Conservation (phyloP, 2,329 filamentous ascomycete species). For the Trichoderma breve region DNA sequence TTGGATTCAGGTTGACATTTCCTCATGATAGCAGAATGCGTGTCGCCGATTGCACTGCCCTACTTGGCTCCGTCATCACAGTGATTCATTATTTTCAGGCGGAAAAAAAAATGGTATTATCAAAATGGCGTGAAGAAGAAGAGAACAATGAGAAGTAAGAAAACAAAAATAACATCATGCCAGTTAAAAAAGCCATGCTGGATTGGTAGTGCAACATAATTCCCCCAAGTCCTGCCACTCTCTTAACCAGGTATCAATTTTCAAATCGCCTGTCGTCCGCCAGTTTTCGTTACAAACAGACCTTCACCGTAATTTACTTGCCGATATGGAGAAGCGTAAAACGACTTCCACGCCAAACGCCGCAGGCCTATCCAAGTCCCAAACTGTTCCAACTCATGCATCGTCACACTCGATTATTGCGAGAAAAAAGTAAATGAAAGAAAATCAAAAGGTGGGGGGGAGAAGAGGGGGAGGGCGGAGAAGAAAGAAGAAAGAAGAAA, state of each 20-base stretch:
- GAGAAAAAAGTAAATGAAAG: conserved; percentile 4
- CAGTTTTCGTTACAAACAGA: conserved; percentile 18
- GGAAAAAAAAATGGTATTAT: background rate
- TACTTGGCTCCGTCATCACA: background rate
- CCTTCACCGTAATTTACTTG: conserved; percentile 14
- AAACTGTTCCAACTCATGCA: conserved; percentile 16
- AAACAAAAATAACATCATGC: background rate
- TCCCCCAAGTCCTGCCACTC: background rate
- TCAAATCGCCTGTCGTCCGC: conserved; percentile 13
- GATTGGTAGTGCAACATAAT: conserved; percentile 10
- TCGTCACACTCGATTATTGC: conserved; percentile 19
- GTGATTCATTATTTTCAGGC: background rate
- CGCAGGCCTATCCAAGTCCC: conserved; percentile 21
- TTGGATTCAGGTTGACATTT: background rate
- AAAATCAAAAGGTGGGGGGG: conserved; percentile 5
- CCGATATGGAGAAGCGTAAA: conserved; percentile 20
- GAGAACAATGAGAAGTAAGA: background rate
- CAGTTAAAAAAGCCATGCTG: conserved; percentile 9
- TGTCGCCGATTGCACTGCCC: background rate
- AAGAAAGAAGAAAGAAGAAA: background rate
- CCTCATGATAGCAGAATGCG: background rate
- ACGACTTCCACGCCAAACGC: conserved; percentile 21
- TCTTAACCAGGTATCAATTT: conserved; percentile 20
- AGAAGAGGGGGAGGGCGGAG: background rate
- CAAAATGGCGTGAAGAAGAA: background rate